Base-by-base conservation (phyloP, 2,329 filamentous ascomycete genomes). In the Ascomycota sp. region DNA sequence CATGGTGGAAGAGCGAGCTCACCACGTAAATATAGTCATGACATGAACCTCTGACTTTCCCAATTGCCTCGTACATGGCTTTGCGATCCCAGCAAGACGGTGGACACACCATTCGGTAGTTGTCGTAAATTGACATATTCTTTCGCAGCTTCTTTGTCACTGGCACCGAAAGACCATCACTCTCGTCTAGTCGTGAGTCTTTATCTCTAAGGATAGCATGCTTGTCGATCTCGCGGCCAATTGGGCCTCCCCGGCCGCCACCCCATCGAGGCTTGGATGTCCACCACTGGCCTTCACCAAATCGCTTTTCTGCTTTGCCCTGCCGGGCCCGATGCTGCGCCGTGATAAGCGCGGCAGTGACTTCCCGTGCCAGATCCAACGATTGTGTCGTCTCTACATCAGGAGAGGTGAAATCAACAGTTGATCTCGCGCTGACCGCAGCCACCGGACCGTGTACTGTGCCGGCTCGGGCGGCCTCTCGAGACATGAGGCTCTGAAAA, bases 271-370 rank as follows among this genome's bases (percentile, higher is more conserved):
- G 63, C 39, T 57, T 60, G 7, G 57, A 61, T 1, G 67, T 58
- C 70, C 70, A 75, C 70, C 70, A 75, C 35, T 62, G 52, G 12
- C 55, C 62, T 31, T 69, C 57, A 2, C 69, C 70, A 32, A 71
- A 60, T 1, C 63, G 56, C 30, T 55, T 56, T 45, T 75, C 71
- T 0, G 47, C 47, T 33, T 58, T 63, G 21, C 65, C 65, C 37
- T 73, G 59, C 10, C 70, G 64, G 8, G 61, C 57, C 12, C 71
- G 64, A 36, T 75, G 69, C 43, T 77, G 72, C 0, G 71, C 71
- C 7, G 69, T 69, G 28, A 73, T 53, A 4, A 77, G 52, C 0
- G 66, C 61, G 4, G 69, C 66, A 20, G 71, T 52, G 0, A 75
- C 45, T 43, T 76, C 72, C 22, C 69, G 58, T 0, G 64, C 64